Percentiles rank a stretch among this genome's conserved stretches.
Conservation (phyloP, 164 flowering plant species). For the Dillenia suffruticosa region DNA sequence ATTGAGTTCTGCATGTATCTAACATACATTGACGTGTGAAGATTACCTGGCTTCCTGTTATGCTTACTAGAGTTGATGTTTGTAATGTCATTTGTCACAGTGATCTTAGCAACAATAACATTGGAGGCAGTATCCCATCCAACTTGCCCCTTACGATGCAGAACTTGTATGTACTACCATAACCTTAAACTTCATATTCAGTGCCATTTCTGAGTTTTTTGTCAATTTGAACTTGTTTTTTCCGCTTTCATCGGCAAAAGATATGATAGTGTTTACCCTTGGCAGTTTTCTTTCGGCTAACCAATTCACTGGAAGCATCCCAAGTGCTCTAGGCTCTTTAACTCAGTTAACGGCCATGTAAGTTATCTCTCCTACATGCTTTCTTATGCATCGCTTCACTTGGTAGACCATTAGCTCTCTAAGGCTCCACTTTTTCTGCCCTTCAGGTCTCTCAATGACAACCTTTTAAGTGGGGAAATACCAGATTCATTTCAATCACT, state of each 20-base stretch:
- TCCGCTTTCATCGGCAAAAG: background rate
- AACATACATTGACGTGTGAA: no score
- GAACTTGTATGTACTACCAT: conserved; percentile 49
- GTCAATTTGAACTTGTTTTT: background rate
- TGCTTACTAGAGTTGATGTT: no score
- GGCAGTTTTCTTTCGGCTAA: conserved; percentile 94
- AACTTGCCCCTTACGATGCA: conserved; percentile 63
- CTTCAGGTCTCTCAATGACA: conserved; percentile 69
- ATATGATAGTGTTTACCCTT: conserved; percentile 22
- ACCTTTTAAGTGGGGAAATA: conserved; percentile 60
- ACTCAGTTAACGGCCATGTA: conserved; percentile 59
- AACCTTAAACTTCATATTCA: background rate
- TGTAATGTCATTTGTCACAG: conserved; percentile 30
- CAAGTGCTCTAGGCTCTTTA: conserved; percentile 56
- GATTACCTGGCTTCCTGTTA: no score
- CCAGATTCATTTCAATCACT: conserved; percentile 66
- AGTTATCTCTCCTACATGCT: conserved; percentile 12
- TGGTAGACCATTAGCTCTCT: background rate
- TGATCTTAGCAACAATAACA: conserved; percentile 64
- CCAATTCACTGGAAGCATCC: conserved; percentile 78
- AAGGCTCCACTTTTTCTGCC: conserved; percentile 1
- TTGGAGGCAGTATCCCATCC: conserved; percentile 65
- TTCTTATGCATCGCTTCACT: background rate
- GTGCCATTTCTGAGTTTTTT: background rate
- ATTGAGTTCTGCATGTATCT: no score